Evolutionary conservation across 1,284 basidiomycete species (phyloP).

Genomic region (Cutaneotrichosporon sp.): DNA sequence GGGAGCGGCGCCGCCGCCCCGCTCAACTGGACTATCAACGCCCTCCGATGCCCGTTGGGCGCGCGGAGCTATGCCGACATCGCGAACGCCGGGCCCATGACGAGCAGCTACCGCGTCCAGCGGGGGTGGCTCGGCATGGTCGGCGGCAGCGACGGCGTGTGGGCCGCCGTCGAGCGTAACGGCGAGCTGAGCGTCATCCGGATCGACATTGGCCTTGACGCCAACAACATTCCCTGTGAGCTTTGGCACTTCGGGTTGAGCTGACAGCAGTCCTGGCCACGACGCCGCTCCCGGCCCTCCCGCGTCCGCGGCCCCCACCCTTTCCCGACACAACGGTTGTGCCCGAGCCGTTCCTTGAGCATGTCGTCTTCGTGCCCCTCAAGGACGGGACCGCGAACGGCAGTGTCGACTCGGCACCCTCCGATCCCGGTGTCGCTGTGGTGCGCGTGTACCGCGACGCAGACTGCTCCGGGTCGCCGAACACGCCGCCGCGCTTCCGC

Average conservation of each 20-base stretch:
- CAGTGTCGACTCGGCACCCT: background rate
- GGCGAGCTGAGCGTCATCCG: conserved; percentile 31
- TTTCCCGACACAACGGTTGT: background rate
- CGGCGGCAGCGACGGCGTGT: conserved; percentile 36
- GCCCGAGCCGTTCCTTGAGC: conserved; percentile 16
- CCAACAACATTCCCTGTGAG: conserved; percentile 31
- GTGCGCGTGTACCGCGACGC: conserved; percentile 22
- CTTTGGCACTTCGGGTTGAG: too few species aligned
- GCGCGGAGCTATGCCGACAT: conserved; percentile 21
- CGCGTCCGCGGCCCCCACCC: conserved; percentile 14
- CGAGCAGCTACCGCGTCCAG: conserved; percentile 14
- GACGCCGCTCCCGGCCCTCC: conserved; percentile 38
- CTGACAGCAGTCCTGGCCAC: conserved; percentile 28
- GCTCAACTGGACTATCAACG: conserved; percentile 32
- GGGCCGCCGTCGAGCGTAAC: conserved; percentile 38
- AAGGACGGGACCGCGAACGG: conserved; percentile 11
- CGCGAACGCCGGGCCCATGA: conserved; percentile 14
- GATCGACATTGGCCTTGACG: conserved; percentile 38
- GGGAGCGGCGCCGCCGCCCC: conserved; percentile 16
- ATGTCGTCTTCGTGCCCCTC: conserved; percentile 21
- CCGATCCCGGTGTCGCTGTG: conserved; percentile 11
- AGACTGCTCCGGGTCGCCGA: conserved; percentile 11
- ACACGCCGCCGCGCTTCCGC: conserved; percentile 9
- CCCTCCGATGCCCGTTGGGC: conserved; percentile 29
- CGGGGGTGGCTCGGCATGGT: conserved; percentile 44